Evolutionary conservation across 1,284 basidiomycete genomes (phyloP).

Genomic region (Rhodotorula sp.): DNA sequence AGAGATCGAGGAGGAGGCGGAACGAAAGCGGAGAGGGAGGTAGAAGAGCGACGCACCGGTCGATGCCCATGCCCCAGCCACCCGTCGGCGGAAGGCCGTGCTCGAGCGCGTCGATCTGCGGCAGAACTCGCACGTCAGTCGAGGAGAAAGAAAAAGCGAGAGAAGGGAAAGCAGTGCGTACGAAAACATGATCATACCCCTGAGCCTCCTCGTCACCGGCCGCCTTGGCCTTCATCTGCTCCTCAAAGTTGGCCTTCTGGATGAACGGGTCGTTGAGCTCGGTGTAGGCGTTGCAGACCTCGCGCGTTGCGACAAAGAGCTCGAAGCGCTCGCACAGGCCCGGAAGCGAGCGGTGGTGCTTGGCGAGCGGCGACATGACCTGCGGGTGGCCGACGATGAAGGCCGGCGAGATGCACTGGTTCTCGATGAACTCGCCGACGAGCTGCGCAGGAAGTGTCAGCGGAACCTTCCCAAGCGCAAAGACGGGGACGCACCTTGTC

Average conservation of each 20-base stretch:
- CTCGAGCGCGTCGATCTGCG: slow-evolving; percentile 61
- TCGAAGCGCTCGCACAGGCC: slow-evolving; percentile 99
- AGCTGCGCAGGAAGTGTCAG: slow-evolving; percentile 58
- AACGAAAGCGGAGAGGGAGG: not conserved
- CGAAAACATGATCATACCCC: slow-evolving; percentile 90
- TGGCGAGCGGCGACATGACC: slow-evolving; percentile 98
- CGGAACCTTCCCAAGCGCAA: not conserved
- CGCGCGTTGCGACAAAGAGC: slow-evolving; percentile 96
- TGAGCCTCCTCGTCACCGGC: slow-evolving; percentile 97
- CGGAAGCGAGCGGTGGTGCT: slow-evolving; percentile 88
- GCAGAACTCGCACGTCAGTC: no score
- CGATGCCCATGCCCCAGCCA: slow-evolving; percentile 93
- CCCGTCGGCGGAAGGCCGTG: slow-evolving; percentile 97
- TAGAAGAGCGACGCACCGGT: slow-evolving; percentile 54
- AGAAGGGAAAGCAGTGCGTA: slow-evolving; percentile 54
- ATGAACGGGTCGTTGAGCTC: slow-evolving; percentile 99
- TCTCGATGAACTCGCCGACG: slow-evolving; percentile 96
- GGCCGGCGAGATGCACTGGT: slow-evolving; percentile 90
- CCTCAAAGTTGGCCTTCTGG: slow-evolving; percentile 93
- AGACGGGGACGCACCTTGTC: slow-evolving; percentile 73
- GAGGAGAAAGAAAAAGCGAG: not conserved
- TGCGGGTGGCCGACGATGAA: slow-evolving; percentile 99
- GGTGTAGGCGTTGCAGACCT: slow-evolving; percentile 97
- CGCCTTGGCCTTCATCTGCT: slow-evolving; percentile 88
- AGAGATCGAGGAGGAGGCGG: slow-evolving; percentile 11